These are phyloP conservation scores for Aspergillus asperescens DNA, from an alignment of 495 filamentous ascomycete genomes.

Conservation along the genomic window DNA sequence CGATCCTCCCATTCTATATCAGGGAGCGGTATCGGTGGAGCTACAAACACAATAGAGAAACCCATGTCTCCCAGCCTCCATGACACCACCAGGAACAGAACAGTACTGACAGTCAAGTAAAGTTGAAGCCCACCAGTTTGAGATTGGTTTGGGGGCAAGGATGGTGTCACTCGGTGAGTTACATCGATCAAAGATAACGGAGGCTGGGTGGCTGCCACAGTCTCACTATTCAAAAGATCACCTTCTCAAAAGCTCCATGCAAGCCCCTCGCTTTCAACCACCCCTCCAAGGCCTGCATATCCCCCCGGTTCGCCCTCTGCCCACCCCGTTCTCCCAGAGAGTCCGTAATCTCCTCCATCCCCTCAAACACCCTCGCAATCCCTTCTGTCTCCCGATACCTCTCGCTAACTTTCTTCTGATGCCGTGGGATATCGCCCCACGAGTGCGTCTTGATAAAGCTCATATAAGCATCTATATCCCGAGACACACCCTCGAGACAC, in stretches of 20 bases:
- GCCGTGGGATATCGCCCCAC: slow-evolving; percentile 41
- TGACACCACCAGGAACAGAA: neutral
- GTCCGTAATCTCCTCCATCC: slow-evolving; percentile 41
- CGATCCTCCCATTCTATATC: too few species aligned
- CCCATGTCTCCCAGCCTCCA: too few species aligned
- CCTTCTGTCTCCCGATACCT: slow-evolving; percentile 31
- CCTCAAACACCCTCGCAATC: slow-evolving; percentile 29
- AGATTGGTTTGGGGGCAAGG: too few species aligned
- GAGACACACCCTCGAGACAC: slow-evolving; percentile 33
- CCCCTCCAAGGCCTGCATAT: slow-evolving; percentile 43
- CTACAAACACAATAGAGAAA: too few species aligned
- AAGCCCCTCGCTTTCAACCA: slow-evolving; percentile 30
- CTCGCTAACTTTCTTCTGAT: slow-evolving; percentile 43
- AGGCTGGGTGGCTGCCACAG: too few species aligned
- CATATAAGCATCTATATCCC: slow-evolving; percentile 38
- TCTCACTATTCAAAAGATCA: slow-evolving; percentile 38
- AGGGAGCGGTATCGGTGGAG: too few species aligned
- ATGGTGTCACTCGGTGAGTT: too few species aligned
- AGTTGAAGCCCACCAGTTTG: neutral
- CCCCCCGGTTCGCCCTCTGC: slow-evolving; percentile 39
- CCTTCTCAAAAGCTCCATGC: slow-evolving; percentile 35
- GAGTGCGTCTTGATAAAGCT: slow-evolving; percentile 42
- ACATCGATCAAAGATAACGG: too few species aligned
- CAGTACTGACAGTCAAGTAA: neutral
- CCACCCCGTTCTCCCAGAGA: slow-evolving; percentile 35